Evolutionary conservation across 441 rosid species (phyloP).

Genomic region (Daphne laureola): DNA sequence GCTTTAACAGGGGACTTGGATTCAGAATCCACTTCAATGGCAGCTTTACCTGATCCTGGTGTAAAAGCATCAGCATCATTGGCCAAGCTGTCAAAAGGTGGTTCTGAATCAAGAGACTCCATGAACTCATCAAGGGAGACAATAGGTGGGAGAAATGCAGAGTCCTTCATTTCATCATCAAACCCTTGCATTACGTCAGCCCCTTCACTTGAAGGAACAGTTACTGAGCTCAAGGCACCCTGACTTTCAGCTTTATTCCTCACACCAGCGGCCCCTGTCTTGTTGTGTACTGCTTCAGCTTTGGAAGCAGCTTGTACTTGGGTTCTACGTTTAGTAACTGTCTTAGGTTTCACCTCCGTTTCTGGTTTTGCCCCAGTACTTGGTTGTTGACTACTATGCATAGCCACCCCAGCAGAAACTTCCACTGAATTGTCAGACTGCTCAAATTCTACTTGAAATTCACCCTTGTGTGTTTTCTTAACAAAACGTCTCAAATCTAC

Average conservation of each 20-base stretch:
- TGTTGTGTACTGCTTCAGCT: conserved; percentile 16
- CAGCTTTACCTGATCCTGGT: conserved; percentile 33
- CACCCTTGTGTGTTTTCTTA: conserved; percentile 93
- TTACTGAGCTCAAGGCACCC: conserved; percentile 28
- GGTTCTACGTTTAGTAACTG: conserved; percentile 14
- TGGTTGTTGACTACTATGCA: conserved; percentile 21
- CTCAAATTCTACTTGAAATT: conserved; percentile 81
- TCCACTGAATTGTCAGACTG: conserved; percentile 48
- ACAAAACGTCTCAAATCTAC: conserved; percentile 73
- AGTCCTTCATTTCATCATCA: conserved; percentile 74
- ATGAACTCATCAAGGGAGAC: conserved; percentile 85
- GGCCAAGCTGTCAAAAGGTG: conserved; percentile 64
- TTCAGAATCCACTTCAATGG: conserved; percentile 23
- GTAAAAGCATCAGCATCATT: conserved; percentile 31
- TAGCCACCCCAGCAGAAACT: conserved; percentile 45
- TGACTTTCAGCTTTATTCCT: conserved; percentile 28
- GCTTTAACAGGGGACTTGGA: conserved; percentile 32
- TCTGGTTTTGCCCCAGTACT: conserved; percentile 24
- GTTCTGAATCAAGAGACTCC: conserved; percentile 66
- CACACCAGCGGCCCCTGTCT: conserved; percentile 19
- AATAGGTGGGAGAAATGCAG: conserved; percentile 77
- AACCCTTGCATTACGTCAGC: conserved; percentile 47
- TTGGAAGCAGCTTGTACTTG: no score
- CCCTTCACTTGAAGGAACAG: conserved; percentile 56
- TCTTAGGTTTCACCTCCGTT: conserved; percentile 10